Base-by-base conservation (phyloP, 768 basidiomycete species). In the Crassisporium funariophilum region DNA sequence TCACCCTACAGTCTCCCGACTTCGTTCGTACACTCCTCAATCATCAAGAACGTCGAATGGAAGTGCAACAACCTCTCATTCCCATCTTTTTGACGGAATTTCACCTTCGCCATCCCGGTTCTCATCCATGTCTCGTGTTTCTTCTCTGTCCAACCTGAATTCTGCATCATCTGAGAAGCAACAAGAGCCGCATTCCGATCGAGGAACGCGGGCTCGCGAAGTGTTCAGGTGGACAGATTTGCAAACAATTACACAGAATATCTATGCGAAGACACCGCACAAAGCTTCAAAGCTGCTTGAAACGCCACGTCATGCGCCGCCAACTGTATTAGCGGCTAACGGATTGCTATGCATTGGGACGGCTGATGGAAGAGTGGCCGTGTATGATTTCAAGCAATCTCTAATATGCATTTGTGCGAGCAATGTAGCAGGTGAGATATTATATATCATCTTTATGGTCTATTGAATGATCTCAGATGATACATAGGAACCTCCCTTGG, bases 331-430 rank as follows among this genome's bases (percentile, higher is more conserved):
- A 46, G 82, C 87, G 8, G 88, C 89, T 10, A 91, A 90, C 57
- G 95, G 94, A 0, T 68, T 95, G 46, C 81, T 99, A 24, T 97
- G 93, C 54, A 71, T 98, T 5, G 97, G 97, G 12, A 94, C 89
- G 5, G 83, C 85, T 36, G 73, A 73, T 22, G 97, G 95, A 10
- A 82, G 77, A 58, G 75, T 89, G 34, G 75, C 83, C 38, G 86
- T 98, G 2, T 95, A 91, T 64, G 91, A 93, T 65, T 98, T 97
- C 62, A 86, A 85, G 58, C 95, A 98, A 64, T 83, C 83, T 5
- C 59, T 95, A 52, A 82, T 82, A 54, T 83, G 84, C 54, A 71
- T 95, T 8, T 92, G 93, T 54, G 91, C 91, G 7, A 81, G 71
- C 42, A 83, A 89, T 43, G 46, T 69, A 13, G 70, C 79, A 55